phyloP scores from a whole-genome alignment of 768 basidiomycete genomes.

The Lentinula raphanica region DNA sequence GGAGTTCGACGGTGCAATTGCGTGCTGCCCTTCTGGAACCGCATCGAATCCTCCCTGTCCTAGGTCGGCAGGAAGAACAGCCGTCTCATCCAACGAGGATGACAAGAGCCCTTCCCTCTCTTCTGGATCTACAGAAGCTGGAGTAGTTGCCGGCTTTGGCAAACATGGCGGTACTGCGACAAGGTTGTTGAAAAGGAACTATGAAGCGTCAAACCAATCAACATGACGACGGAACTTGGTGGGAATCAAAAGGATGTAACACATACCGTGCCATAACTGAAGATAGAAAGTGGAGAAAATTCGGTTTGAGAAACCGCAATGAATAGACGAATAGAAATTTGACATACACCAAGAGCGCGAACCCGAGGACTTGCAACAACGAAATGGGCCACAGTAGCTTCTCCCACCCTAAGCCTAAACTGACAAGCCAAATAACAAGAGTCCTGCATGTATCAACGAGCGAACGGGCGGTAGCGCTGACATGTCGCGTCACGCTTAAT shows the following conservation, averaged over 20 bases:
- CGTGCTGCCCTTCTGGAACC: slow-evolving; percentile 35
- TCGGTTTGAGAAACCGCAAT: background rate
- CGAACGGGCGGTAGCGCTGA: slow-evolving; percentile 88
- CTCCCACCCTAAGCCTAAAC: slow-evolving; percentile 89
- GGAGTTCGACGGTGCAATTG: background rate
- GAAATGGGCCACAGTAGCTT: slow-evolving; percentile 76
- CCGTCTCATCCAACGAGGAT: slow-evolving; percentile 68
- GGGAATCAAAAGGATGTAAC: slow-evolving; percentile 9
- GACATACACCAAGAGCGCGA: slow-evolving; percentile 84
- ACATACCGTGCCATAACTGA: slow-evolving; percentile 80
- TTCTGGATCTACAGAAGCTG: slow-evolving; percentile 45
- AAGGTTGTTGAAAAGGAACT: slow-evolving; percentile 91
- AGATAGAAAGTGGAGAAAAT: slow-evolving; percentile 1
- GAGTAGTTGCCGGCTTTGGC: slow-evolving; percentile 38
- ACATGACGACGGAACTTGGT: slow-evolving; percentile 3
- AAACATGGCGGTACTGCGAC: slow-evolving; percentile 60
- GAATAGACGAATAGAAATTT: background rate
- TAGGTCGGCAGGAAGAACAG: slow-evolving; percentile 73
- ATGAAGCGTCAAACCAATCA: background rate
- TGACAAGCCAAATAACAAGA: slow-evolving; percentile 92
- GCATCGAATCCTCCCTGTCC: slow-evolving; percentile 85
- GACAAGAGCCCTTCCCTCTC: slow-evolving; percentile 48
- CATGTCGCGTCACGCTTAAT: slow-evolving; percentile 85
- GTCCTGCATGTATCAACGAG: slow-evolving; percentile 95
- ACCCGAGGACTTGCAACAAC: slow-evolving; percentile 77